Evolutionary conservation across 1,284 basidiomycete species (phyloP).

Genomic region (Limonomyces culmigenus): DNA sequence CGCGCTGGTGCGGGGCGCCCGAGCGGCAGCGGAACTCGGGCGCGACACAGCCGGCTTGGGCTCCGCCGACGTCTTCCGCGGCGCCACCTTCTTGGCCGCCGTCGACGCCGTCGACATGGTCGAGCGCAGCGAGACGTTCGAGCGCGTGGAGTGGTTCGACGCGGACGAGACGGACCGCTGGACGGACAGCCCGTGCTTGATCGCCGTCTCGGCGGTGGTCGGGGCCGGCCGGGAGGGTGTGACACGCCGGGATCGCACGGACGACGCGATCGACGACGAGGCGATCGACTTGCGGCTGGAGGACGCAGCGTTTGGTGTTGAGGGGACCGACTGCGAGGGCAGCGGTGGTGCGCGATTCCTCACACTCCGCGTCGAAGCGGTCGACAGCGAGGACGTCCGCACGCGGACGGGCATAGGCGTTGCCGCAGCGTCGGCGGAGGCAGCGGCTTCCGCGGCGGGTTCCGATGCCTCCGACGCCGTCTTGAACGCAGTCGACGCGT

Average conservation of each 20-base stretch:
- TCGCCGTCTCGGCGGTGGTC: not conserved
- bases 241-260: not conserved
- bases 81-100: slow-evolving; percentile 11
- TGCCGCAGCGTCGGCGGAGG: too few species aligned
- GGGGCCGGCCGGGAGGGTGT: not conserved
- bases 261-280: slow-evolving; percentile 7
- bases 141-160: slow-evolving; percentile 2
- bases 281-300: too few species aligned
- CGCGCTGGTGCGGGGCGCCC: too few species aligned
- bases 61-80: slow-evolving; percentile 7
- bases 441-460: too few species aligned
- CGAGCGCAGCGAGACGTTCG: slow-evolving; percentile 15
- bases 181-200: slow-evolving; percentile 1
- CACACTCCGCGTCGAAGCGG: too few species aligned
- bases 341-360: too few species aligned
- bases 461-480: slow-evolving; percentile 36
- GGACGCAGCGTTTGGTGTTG: too few species aligned
- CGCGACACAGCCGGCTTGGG: slow-evolving; percentile 3
- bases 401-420: too few species aligned
- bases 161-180: slow-evolving; percentile 5
- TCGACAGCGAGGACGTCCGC: too few species aligned
- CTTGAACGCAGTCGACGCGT: slow-evolving; percentile 35
- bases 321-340: too few species aligned
- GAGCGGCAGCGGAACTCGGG: slow-evolving; percentile 6
- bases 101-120: slow-evolving; percentile 16